phyloP scores from a whole-genome alignment of 768 basidiomycete species.

The Lentinula lateritia region DNA sequence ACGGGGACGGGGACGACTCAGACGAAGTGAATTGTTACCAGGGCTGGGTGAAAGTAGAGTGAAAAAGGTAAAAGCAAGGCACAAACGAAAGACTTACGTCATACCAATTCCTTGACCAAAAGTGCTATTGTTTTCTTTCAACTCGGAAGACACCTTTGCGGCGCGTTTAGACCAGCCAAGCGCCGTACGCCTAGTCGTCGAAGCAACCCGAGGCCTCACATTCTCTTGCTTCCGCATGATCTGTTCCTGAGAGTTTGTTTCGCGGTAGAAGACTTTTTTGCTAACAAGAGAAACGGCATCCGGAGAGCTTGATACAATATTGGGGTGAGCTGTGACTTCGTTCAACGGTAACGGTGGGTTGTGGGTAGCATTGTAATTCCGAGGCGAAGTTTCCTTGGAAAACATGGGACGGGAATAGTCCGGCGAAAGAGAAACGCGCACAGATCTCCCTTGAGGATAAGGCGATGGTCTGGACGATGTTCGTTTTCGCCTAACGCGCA shows the following conservation, averaged over 20 bases:
- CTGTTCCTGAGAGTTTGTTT: not conserved
- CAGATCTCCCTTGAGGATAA: constrained; percentile 50
- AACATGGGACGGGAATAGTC: constrained; percentile 28
- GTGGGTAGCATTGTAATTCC: constrained; percentile 11
- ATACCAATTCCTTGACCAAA: constrained; percentile 32
- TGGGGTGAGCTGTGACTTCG: constrained; percentile 36
- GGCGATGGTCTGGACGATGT: constrained; percentile 71
- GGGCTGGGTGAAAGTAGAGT: constrained; percentile 25
- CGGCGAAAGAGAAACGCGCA: constrained; percentile 40
- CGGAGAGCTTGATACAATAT: constrained; percentile 29
- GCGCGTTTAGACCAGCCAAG: constrained; percentile 63
- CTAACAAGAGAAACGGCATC: constrained; percentile 21
- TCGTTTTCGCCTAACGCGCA: constrained; percentile 57
- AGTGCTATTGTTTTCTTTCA: constrained; percentile 43
- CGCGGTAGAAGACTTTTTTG: constrained; percentile 31
- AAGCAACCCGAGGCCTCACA: constrained; percentile 46
- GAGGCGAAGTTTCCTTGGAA: constrained; percentile 12
- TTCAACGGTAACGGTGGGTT: constrained; percentile 37
- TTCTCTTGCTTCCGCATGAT: constrained; percentile 10
- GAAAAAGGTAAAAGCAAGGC: not conserved
- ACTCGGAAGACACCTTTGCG: constrained; percentile 44
- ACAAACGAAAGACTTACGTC: constrained; percentile 43
- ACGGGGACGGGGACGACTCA: constrained; percentile 46
- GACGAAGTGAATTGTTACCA: constrained; percentile 35
- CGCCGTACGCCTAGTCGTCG: constrained; percentile 49